These are phyloP conservation scores for Dacryopinax primogenitus DNA, from an alignment of 768 basidiomycete genomes.

Conservation along the genomic window DNA sequence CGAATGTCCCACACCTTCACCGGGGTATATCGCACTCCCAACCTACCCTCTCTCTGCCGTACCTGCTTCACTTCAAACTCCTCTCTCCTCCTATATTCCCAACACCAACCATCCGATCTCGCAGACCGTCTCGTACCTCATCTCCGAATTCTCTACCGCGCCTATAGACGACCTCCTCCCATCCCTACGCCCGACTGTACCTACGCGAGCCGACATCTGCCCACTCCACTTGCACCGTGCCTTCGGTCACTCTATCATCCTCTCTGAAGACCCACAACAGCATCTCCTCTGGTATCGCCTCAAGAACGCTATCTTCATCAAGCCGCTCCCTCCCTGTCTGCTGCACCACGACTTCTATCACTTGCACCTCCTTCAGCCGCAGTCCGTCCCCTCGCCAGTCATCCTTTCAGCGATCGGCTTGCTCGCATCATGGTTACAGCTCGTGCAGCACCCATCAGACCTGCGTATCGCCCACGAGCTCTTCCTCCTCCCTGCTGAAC, in stretches of 20 bases:
- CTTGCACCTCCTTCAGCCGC: background rate
- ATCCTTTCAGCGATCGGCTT: background rate
- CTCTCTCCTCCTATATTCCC: background rate
- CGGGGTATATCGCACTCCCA: too few relatives aligned
- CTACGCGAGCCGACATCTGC: background rate
- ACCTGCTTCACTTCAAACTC: background rate
- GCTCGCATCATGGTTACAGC: background rate
- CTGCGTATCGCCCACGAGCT: background rate
- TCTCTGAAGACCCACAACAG: background rate
- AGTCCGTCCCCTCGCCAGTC: background rate
- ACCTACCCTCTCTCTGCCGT: too few relatives aligned
- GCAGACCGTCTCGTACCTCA: background rate
- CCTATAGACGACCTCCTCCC: background rate
- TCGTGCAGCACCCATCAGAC: background rate
- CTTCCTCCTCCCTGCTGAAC: background rate
- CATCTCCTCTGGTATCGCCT: background rate
- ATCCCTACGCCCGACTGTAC: background rate
- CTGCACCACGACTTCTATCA: background rate
- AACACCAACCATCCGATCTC: background rate
- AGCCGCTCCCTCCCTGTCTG: background rate
- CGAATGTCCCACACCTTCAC: too few relatives aligned
- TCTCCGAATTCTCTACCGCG: background rate
- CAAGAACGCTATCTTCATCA: background rate
- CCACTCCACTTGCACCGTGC: background rate
- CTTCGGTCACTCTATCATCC: background rate